Evolutionary conservation across 164 flowering plant species (phyloP).

Genomic region (Dillenia turbinata): DNA sequence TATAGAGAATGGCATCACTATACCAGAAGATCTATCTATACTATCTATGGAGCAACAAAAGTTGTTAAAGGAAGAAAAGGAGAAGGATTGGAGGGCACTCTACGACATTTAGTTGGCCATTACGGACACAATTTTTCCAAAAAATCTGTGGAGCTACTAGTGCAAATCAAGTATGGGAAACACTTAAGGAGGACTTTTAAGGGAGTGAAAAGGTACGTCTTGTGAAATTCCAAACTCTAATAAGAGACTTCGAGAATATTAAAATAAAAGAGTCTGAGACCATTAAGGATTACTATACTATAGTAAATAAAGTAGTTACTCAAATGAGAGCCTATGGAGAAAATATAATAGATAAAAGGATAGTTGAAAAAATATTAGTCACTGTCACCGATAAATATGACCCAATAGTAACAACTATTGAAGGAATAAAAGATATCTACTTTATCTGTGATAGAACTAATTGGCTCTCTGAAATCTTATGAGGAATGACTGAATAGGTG

Average conservation of each 20-base stretch:
- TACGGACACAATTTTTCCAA: neutral
- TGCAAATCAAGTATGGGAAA: neutral
- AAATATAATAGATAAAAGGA: neutral
- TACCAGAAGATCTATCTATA: neutral
- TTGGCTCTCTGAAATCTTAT: neutral
- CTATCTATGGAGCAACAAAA: neutral
- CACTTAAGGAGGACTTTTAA: neutral
- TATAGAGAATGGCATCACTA: neutral
- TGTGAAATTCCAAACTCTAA: neutral
- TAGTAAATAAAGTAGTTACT: too few relatives aligned
- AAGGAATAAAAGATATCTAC: too few relatives aligned
- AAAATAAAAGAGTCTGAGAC: too few relatives aligned
- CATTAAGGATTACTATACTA: too few relatives aligned
- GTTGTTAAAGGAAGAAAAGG: neutral
- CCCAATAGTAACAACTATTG: too few relatives aligned
- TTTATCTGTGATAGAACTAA: too few relatives aligned
- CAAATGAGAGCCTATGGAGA: neutral
- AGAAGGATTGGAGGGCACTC: neutral
- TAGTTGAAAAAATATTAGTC: too few relatives aligned
- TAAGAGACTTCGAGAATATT: neutral
- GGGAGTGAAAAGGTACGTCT: neutral
- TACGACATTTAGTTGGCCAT: neutral
- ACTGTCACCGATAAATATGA: neutral
- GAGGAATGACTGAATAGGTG: too few relatives aligned
- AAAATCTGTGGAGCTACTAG: neutral